Evolutionary conservation across 352 stramenopile species (phyloP).

Genomic region (Plasmopara halstedii): DNA sequence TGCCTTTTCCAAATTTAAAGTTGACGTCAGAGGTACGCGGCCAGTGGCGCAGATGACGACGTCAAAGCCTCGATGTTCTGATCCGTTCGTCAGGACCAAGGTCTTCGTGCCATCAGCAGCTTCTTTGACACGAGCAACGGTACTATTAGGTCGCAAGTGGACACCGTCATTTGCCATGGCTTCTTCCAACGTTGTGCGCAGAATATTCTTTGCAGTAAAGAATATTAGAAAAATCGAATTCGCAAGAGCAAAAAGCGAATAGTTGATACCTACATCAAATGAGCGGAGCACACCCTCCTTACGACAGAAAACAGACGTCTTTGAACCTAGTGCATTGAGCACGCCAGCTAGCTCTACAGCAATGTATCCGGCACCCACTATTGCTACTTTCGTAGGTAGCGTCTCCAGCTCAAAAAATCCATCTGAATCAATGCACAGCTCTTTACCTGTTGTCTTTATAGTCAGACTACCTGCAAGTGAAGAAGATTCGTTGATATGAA

Average conservation of each 20-base stretch:
- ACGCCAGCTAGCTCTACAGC: conserved; percentile 95
- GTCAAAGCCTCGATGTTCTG: conserved; percentile 48
- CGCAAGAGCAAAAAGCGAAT: too few species aligned
- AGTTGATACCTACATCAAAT: too few species aligned
- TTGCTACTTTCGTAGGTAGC: conserved; percentile 89
- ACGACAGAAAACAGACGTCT: conserved; percentile 88
- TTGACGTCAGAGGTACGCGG: conserved; percentile 34
- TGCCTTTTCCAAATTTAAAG: conserved; percentile 63
- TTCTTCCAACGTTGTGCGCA: conserved; percentile 46
- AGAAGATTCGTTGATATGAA: conserved; percentile 16
- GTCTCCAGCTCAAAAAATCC: conserved; percentile 95
- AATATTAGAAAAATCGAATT: too few species aligned
- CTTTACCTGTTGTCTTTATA: too few species aligned
- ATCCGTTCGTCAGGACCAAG: conserved; percentile 38
- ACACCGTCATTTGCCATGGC: conserved; percentile 52
- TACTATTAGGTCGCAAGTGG: conserved; percentile 37
- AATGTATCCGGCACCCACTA: conserved; percentile 98
- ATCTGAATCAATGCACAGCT: conserved; percentile 93
- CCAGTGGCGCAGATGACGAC: conserved; percentile 84
- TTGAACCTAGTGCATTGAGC: conserved; percentile 87
- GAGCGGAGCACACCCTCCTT: conserved; percentile 76
- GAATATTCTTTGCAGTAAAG: too few species aligned
- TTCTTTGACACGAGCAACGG: conserved; percentile 32
- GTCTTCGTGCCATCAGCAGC: conserved; percentile 45
- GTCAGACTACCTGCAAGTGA: too few species aligned